phyloP scores from a whole-genome alignment of 2,329 filamentous ascomycete genomes.

The Clonostachys solani region DNA sequence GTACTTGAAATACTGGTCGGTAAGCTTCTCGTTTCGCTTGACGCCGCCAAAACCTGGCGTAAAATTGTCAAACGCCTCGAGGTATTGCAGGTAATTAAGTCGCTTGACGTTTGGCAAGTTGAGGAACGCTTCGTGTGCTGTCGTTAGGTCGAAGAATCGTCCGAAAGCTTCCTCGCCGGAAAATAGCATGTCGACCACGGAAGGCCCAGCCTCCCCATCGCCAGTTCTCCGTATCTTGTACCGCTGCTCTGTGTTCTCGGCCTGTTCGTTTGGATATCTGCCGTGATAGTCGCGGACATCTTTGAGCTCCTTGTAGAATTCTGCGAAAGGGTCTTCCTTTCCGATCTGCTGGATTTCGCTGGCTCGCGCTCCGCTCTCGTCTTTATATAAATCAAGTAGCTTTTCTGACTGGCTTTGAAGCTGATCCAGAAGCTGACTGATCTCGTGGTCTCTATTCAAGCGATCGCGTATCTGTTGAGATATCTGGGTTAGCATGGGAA shows the following conservation, averaged over 20 bases:
- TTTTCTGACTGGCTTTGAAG: slow-evolving; percentile 83
- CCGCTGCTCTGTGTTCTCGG: slow-evolving; percentile 90
- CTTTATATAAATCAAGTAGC: slow-evolving; percentile 79
- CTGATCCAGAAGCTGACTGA: slow-evolving; percentile 79
- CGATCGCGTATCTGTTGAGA: slow-evolving; percentile 73
- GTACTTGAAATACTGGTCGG: slow-evolving; percentile 89
- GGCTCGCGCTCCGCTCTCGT: slow-evolving; percentile 66
- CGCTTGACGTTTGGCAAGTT: slow-evolving; percentile 86
- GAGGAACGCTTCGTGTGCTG: slow-evolving; percentile 80
- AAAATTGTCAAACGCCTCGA: slow-evolving; percentile 88
- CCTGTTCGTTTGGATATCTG: slow-evolving; percentile 88
- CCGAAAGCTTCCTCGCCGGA: slow-evolving; percentile 94
- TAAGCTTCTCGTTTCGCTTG: slow-evolving; percentile 80
- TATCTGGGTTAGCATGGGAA: slow-evolving; percentile 11
- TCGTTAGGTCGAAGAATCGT: slow-evolving; percentile 85
- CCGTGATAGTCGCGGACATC: slow-evolving; percentile 84
- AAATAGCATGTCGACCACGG: slow-evolving; percentile 85
- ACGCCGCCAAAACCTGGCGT: slow-evolving; percentile 67
- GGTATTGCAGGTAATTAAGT: slow-evolving; percentile 85
- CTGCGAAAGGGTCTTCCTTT: slow-evolving; percentile 80
- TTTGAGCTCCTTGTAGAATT: slow-evolving; percentile 83
- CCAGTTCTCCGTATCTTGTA: slow-evolving; percentile 69
- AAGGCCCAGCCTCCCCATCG: slow-evolving; percentile 58
- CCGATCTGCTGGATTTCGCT: slow-evolving; percentile 82
- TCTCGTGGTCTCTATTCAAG: slow-evolving; percentile 86